Percentiles rank a stretch among this genome's conserved stretches.
phyloP scores from a whole-genome alignment of 306 rosid genomes.

The Crotalaria pallida region DNA sequence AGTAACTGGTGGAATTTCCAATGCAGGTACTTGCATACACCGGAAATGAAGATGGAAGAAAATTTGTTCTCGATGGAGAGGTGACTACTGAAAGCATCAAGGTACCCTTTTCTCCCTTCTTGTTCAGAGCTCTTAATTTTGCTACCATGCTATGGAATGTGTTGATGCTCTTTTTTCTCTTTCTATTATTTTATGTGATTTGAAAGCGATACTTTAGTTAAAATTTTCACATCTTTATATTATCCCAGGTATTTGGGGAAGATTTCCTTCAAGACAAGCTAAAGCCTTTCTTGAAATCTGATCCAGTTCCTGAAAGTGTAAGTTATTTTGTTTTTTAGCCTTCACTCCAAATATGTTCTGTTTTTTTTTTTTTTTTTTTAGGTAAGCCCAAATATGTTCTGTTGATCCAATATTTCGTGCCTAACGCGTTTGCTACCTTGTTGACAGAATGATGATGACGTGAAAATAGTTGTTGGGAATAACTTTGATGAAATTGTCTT shows the following conservation, averaged over 20 bases:
- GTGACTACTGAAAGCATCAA: constrained; percentile 58
- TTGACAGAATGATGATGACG: constrained; percentile 77
- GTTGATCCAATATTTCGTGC: neutral
- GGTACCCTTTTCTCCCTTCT: constrained; percentile 39
- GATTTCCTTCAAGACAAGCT: constrained; percentile 91
- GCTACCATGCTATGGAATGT: constrained; percentile 1
- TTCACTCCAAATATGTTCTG: constrained; percentile 6
- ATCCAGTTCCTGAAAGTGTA: constrained; percentile 86
- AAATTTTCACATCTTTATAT: constrained; percentile 12
- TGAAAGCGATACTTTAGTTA: constrained; percentile 10
- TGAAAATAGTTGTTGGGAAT: constrained; percentile 87
- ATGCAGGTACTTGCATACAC: constrained; percentile 76
- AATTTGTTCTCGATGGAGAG: constrained; percentile 73
- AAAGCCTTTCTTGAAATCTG: constrained; percentile 86
- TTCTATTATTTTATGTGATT: constrained; percentile 5
- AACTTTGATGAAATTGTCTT: constrained; percentile 89
- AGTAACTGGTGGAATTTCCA: neutral
- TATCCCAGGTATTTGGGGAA: constrained; percentile 69
- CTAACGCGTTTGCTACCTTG: constrained; percentile 14
- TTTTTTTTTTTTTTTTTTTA: no score
- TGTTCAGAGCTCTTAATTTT: neutral
- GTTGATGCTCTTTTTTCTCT: neutral
- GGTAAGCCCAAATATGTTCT: constrained; percentile 8
- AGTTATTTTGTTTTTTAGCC: constrained; percentile 31
- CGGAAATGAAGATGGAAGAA: constrained; percentile 83